Percentiles rank a stretch among this genome's conserved stretches.
phyloP scores from a whole-genome alignment of 1,284 basidiomycete genomes.

The Fomitopsis pinicola region DNA sequence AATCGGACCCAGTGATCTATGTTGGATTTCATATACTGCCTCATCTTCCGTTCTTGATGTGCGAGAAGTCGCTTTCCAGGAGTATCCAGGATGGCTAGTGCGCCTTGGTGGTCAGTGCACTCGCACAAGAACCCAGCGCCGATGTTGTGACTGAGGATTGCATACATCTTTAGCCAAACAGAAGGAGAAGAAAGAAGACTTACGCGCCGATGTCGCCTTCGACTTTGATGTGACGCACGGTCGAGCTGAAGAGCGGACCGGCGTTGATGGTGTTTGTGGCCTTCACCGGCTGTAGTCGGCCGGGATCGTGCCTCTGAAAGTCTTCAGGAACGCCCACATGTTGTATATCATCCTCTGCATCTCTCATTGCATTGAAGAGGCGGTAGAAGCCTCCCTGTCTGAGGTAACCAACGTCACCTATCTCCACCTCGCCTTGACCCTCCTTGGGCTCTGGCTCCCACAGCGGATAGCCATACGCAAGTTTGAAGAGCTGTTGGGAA shows the following conservation, averaged over 20 bases:
- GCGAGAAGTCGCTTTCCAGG: neutral
- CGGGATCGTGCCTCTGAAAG: neutral
- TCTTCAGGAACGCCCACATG: no score
- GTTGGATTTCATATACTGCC: neutral
- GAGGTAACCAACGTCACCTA: constrained; percentile 15
- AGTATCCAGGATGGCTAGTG: neutral
- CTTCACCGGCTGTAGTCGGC: neutral
- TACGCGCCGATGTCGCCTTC: neutral
- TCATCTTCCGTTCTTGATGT: neutral
- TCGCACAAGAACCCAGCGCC: neutral
- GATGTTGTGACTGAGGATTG: neutral
- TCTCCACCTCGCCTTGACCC: constrained; percentile 5
- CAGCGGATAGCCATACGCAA: constrained; percentile 9
- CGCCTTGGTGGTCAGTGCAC: neutral
- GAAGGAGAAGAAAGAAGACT: neutral
- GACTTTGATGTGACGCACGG: neutral
- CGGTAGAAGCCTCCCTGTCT: constrained; percentile 10
- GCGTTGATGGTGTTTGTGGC: neutral
- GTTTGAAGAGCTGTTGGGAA: constrained; percentile 8
- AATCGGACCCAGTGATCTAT: neutral
- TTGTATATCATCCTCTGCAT: neutral
- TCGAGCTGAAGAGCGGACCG: neutral
- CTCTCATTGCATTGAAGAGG: constrained; percentile 11
- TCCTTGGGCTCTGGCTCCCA: constrained; percentile 12
- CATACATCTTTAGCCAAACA: neutral